These are phyloP conservation scores for Globisporangium nodosum DNA, from an alignment of 352 stramenopile genomes.

Conservation along the genomic window DNA sequence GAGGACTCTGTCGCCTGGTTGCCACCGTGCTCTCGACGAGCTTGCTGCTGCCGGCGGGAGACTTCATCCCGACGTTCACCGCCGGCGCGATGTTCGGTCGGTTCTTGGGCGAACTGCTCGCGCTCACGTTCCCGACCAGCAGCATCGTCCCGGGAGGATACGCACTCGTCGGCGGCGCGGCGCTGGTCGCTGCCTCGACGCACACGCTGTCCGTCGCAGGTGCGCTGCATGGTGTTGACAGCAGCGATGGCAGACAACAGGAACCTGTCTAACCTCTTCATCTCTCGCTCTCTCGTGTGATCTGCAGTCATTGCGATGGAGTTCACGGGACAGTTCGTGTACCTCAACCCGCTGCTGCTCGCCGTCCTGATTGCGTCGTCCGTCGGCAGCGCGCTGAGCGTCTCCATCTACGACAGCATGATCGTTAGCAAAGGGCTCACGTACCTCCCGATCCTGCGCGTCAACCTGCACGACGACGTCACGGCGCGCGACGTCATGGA, in stretches of 20 bases:
- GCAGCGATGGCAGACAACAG: no score
- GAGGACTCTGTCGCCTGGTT: slow-evolving; percentile 24
- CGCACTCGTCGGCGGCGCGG: slow-evolving; percentile 54
- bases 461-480: slow-evolving; percentile 38
- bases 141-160: slow-evolving; percentile 55
- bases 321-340: slow-evolving; percentile 68
- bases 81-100: slow-evolving; percentile 49
- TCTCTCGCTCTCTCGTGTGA: not conserved
- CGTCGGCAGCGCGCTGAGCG: slow-evolving; percentile 41
- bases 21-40: slow-evolving; percentile 44
- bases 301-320: slow-evolving; percentile 56
- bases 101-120: slow-evolving; percentile 44
- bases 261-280: no score
- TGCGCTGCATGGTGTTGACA: not conserved
- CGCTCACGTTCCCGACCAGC: slow-evolving; percentile 23
- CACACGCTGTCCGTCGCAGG: slow-evolving; percentile 63
- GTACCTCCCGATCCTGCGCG: slow-evolving; percentile 47
- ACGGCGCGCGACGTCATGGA: slow-evolving; percentile 55
- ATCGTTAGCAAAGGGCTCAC: slow-evolving; percentile 48
- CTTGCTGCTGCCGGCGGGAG: slow-evolving; percentile 45
- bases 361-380: slow-evolving; percentile 43
- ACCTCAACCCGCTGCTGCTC: slow-evolving; percentile 54
- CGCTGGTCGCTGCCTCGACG: slow-evolving; percentile 52
- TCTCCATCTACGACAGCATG: slow-evolving; percentile 59
- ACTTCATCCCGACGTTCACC: slow-evolving; percentile 65